Evolutionary conservation across 2,329 filamentous ascomycete species (phyloP).

Genomic region (Fusarium sp.): DNA sequence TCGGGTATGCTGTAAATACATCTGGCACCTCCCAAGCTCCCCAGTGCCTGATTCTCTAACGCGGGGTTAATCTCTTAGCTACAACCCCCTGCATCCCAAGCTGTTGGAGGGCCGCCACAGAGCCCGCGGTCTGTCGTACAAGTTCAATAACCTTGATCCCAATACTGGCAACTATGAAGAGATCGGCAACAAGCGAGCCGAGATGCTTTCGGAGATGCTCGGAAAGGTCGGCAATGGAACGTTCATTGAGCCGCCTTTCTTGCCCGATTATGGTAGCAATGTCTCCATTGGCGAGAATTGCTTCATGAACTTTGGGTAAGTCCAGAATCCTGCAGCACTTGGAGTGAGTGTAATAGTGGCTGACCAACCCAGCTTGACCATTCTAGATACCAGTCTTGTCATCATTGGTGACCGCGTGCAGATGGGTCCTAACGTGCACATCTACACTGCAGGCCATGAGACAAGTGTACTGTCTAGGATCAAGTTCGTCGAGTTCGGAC

Average conservation of each 20-base stretch:
- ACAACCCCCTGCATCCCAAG: slow-evolving; percentile 33
- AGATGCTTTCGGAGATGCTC: slow-evolving; percentile 35
- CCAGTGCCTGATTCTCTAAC: neutral
- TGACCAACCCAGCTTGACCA: slow-evolving; percentile 59
- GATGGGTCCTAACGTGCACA: slow-evolving; percentile 77
- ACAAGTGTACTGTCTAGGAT: slow-evolving; percentile 67
- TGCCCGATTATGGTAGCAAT: slow-evolving; percentile 75
- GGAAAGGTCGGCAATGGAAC: slow-evolving; percentile 52
- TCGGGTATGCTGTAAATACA: slow-evolving; percentile 45
- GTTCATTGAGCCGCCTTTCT: slow-evolving; percentile 72
- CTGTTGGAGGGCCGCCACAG: slow-evolving; percentile 40
- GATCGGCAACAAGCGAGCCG: neutral
- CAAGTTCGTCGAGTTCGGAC: slow-evolving; percentile 61
- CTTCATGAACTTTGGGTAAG: slow-evolving; percentile 66
- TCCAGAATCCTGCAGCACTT: neutral
- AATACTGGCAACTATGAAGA: slow-evolving; percentile 30
- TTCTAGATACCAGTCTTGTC: slow-evolving; percentile 80
- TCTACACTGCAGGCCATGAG: slow-evolving; percentile 80
- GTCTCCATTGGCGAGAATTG: slow-evolving; percentile 71
- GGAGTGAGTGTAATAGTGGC: rapidly evolving
- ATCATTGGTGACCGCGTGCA: slow-evolving; percentile 77
- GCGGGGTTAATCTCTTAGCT: slow-evolving; percentile 14
- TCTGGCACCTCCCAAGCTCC: rapidly evolving
- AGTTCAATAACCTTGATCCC: slow-evolving; percentile 44
- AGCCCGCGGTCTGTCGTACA: slow-evolving; percentile 38